phyloP scores from a whole-genome alignment of 1,139 yeast genomes.

The Trichomonascaceae sp. region DNA sequence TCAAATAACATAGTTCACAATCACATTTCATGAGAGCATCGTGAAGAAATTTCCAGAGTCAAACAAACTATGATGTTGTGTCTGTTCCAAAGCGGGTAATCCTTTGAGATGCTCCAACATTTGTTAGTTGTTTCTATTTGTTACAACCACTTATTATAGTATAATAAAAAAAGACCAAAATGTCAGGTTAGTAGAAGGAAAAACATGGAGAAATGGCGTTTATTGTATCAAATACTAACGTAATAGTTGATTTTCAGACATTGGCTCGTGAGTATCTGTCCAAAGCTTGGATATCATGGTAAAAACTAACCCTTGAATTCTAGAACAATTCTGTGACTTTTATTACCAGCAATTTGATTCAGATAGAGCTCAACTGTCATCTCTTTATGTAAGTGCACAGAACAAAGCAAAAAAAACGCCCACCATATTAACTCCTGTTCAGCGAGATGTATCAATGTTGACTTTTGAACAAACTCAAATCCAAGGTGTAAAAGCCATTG shows the following conservation, averaged over 20 bases:
- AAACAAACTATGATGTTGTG: not conserved
- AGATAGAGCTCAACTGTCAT: conserved; percentile 88
- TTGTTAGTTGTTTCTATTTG: not conserved
- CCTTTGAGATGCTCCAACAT: not conserved
- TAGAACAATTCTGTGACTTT: conserved; percentile 79
- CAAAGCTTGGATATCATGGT: not conserved
- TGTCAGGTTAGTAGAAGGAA: conserved; percentile 17
- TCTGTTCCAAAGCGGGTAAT: not conserved
- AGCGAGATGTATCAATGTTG: conserved; percentile 93
- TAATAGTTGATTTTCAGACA: conserved; percentile 28
- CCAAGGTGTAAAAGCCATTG: conserved; percentile 89
- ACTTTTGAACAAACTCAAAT: conserved; percentile 92
- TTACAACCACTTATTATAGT: not conserved
- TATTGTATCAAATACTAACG: conserved; percentile 8
- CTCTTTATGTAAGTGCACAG: conserved; percentile 57
- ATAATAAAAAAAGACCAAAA: conserved; percentile 1
- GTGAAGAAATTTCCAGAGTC: too few relatives aligned
- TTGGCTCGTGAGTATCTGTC: conserved; percentile 28
- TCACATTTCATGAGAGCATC: not conserved
- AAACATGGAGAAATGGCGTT: not conserved
- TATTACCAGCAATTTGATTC: conserved; percentile 94
- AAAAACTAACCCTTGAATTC: conserved; percentile 6
- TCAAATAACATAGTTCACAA: too few relatives aligned
- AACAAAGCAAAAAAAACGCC: not conserved
- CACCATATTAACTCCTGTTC: conserved; percentile 3